Evolutionary conservation across 1,284 basidiomycete genomes (phyloP), one percentile per base, ranked within the genome.

Genomic region (Fomitopsis betulina): DNA sequence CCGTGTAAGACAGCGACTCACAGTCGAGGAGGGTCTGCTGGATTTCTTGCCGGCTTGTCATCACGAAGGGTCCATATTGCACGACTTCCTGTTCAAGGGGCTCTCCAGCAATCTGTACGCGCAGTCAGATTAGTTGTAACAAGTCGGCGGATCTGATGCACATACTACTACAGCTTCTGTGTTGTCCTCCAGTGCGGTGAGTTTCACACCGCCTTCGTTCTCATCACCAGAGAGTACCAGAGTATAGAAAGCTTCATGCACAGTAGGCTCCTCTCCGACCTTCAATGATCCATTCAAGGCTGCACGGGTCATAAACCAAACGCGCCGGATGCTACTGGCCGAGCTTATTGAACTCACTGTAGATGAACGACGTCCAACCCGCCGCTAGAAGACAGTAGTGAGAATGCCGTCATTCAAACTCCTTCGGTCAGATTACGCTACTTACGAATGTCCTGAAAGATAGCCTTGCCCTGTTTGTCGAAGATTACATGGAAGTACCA

Each of bases 401-500:
- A 38, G 33, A 37, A 54, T 30, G 53, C 39, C 25, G 25, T 40
- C 30, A n/a, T 23, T 13, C 5, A 21, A 13, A 4, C 17, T 5
- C 43, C 17, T 8, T 7, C 30, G 21, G 25, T 45, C 42, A 17
- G 32, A 33, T n/a, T 8, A 3, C 42, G 37, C 39, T 23, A 76
- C 87, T 75, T 72, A 81, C 95, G 94, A 47, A 98, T 79, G 5
- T 87, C 81, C 70, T 97, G 95, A 77, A 93, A 97, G 19, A 94
- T 80, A 17, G 74, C 77, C n/a, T 79, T 78, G 4, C 83, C 84
- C 23, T 86, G 80, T 58, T 80, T 80, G 56, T 80, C 77, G 70
- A 96, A 87, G 59, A 78, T 84, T 60, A 91, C 76, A 70, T 97
- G 94, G 76, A 96, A 87, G 73, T 88, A 98, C 90, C 93, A 95